These are phyloP conservation scores for Coemansia sp. DNA, from an alignment of 192 early-diverging fungal species.

Conservation along the genomic window DNA sequence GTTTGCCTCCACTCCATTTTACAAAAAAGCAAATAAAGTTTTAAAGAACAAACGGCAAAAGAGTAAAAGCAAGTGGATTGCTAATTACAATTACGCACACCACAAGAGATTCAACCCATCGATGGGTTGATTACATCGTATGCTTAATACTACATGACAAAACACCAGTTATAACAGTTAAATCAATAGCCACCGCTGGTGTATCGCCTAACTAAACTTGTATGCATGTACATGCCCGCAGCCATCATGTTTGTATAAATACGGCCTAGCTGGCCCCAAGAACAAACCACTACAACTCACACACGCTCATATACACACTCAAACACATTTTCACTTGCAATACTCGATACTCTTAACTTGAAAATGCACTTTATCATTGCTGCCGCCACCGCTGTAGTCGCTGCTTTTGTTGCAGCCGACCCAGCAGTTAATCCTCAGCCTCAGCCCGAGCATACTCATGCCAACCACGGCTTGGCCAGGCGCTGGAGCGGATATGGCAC, in stretches of 20 bases:
- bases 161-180: background rate
- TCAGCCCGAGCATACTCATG: background rate
- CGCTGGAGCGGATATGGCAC: constrained; percentile 1
- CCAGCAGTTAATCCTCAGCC: background rate
- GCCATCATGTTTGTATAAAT: background rate
- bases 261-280: background rate
- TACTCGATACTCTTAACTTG: background rate
- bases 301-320: background rate
- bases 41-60: background rate
- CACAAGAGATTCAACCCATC: background rate
- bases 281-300: background rate
- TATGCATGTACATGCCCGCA: background rate
- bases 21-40: too few relatives aligned
- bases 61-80: background rate
- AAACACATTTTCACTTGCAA: background rate
- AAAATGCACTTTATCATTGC: constrained; percentile 1
- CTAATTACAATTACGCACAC: background rate
- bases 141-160: background rate
- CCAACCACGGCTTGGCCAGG: background rate
- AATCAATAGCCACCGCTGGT: background rate
- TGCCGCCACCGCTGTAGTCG: background rate
- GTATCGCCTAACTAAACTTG: background rate
- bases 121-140: background rate
- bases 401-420: background rate
- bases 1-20: too few relatives aligned